Percentiles rank a stretch among this genome's conserved stretches.
These are phyloP conservation scores for Saccharomyces kudriavzevii DNA, from an alignment of 805 yeast species.

Conservation along the genomic window DNA sequence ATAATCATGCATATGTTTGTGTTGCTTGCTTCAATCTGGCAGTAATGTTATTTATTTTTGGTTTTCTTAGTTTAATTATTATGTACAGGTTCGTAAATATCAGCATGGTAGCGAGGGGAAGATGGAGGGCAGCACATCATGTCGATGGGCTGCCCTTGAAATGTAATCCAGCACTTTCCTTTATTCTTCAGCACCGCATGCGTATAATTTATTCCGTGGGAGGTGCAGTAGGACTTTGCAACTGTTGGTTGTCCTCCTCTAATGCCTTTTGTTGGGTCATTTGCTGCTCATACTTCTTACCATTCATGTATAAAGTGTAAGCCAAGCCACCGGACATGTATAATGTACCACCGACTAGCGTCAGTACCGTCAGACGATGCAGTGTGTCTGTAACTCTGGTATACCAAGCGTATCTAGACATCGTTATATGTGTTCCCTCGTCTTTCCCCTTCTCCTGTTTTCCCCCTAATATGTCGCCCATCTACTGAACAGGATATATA, in stretches of 20 bases:
- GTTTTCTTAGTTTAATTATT: neutral
- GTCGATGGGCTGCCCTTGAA: neutral
- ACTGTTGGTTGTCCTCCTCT: conserved; percentile 1
- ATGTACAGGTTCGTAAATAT: neutral
- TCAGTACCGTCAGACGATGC: conserved; percentile 64
- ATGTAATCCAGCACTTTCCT: neutral
- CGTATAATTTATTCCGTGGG: neutral
- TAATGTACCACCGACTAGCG: conserved; percentile 50
- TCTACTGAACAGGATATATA: neutral
- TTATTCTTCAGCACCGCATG: neutral
- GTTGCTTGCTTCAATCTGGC: neutral
- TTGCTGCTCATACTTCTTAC: conserved; percentile 43
- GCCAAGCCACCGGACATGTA: conserved; percentile 47
- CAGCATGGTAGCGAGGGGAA: neutral
- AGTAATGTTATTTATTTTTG: neutral
- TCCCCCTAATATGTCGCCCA: neutral
- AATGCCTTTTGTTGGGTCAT: conserved; percentile 23
- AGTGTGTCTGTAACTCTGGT: conserved; percentile 61
- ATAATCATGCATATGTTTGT: neutral
- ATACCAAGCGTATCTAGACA: conserved; percentile 65
- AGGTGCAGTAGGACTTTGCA: neutral
- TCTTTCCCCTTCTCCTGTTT: neutral
- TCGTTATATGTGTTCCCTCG: conserved; percentile 9
- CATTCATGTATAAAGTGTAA: conserved; percentile 45
- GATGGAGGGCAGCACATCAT: neutral